Evolutionary conservation across 139 green algal genomes (phyloP), one percentile per base, ranked within the genome.

Genomic region (Zygnema circumcarinatum): DNA sequence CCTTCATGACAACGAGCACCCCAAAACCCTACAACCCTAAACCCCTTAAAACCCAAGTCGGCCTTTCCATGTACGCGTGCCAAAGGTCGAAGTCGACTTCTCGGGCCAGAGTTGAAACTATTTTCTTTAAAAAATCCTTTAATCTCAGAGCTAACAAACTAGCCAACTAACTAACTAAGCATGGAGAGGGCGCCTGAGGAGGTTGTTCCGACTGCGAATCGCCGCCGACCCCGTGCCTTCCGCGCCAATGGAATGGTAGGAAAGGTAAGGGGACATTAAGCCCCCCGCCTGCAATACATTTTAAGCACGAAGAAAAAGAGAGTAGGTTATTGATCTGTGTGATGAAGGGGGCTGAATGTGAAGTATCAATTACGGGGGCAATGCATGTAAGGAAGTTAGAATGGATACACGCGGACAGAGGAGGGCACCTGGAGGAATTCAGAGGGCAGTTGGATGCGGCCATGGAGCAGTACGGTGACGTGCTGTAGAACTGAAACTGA

Each of bases 191-290:
- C 47, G 47, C 16, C 47, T 62, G 16, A 62, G 47, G 47, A 85
- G n/a, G 20, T 85, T 85, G 39, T 78, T 78, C 7, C 79, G 79
- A 67, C 79, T 76, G 2, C 36, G 2, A 36, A 76, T 79, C 2
- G 41, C 41, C 3, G 41, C 79, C 33, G 79, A 85, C 2, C 79
- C 79, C 11, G 79, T 85, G 39, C 79, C 79, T 67, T 85, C 79
- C 79, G 79, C 31, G 31, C 33, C 41, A 20, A 85, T 76, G 21
- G 79, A 78, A 16, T 85, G 32, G 1, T 78, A 16, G 11, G 3
- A 35, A 36, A 85, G 2, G 42, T 85, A 85, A 2, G 79, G 79
- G 2, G 79, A 85, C 2, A 3, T 35, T 68, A 76, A 78, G 2
- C 75, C 38, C 11, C 7, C 32, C 36, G 33, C 33, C 75, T 68